Conservation (phyloP, 805 yeast species). For the Maudiozyma pseudohumilis region DNA sequence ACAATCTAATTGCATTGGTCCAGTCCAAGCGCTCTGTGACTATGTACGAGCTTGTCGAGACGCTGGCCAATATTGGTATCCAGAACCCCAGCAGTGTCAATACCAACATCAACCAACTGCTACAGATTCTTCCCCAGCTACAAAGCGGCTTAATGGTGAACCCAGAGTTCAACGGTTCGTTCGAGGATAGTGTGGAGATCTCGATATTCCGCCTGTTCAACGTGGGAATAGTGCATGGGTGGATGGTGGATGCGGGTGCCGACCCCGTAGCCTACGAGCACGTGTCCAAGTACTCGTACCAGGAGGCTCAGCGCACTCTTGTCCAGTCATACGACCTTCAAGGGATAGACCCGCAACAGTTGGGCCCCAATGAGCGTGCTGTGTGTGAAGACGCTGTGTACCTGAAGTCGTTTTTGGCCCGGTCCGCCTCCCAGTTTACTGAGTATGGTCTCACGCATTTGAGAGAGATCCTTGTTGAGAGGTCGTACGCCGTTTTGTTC, state of each 20-base stretch:
- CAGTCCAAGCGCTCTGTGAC: constrained; percentile 25
- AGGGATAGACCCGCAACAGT: constrained; percentile 18
- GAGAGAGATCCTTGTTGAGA: constrained; percentile 36
- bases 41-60: constrained; percentile 37
- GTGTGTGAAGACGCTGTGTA: constrained; percentile 28
- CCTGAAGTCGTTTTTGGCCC: constrained; percentile 42
- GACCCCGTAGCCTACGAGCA: constrained; percentile 28
- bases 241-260: constrained; percentile 47
- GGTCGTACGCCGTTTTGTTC: constrained; percentile 62
- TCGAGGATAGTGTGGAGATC: constrained; percentile 43
- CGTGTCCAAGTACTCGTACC: constrained; percentile 41
- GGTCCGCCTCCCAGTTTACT: constrained; percentile 70
- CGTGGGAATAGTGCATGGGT: constrained; percentile 68
- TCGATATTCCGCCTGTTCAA: constrained; percentile 50
- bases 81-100: constrained; percentile 23
- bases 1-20: constrained; percentile 24
- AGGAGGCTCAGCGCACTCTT: constrained; percentile 49
- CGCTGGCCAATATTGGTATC: constrained; percentile 40
- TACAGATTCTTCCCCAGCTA: constrained; percentile 50
- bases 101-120: constrained; percentile 33
- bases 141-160: constrained; percentile 65
- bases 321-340: constrained; percentile 36
- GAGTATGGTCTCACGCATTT: constrained; percentile 48
- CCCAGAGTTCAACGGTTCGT: constrained; percentile 57
- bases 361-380: constrained; percentile 15